phyloP scores from a whole-genome alignment of 2,329 filamentous ascomycete genomes.

The Nigrograna mackinnonii region DNA sequence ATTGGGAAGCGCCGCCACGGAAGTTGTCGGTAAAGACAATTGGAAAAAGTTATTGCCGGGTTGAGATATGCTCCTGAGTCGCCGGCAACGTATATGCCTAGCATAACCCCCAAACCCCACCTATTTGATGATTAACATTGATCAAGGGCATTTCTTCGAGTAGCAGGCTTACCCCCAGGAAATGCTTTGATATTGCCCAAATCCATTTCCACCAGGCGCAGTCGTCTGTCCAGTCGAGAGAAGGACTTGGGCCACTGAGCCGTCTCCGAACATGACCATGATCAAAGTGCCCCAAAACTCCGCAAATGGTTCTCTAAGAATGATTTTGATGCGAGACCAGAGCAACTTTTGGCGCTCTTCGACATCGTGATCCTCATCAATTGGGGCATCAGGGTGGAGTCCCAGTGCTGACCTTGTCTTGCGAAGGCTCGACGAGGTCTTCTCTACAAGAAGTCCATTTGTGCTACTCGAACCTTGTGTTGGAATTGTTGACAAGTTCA shows the following conservation, averaged over 20 bases:
- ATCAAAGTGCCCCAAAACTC: conserved; percentile 49
- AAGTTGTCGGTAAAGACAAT: conserved; percentile 69
- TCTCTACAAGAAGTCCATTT: conserved; percentile 12
- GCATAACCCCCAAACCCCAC: conserved; percentile 43
- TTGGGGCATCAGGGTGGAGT: conserved; percentile 44
- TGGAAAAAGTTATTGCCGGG: conserved; percentile 70
- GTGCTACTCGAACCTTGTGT: conserved; percentile 21
- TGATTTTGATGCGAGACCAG: conserved; percentile 42
- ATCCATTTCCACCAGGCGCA: conserved; percentile 47
- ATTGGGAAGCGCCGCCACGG: conserved; percentile 71
- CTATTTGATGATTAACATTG: conserved; percentile 16
- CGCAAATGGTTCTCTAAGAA: conserved; percentile 47
- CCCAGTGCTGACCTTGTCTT: conserved; percentile 32
- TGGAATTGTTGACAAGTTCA: conserved; percentile 5
- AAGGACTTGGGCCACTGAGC: conserved; percentile 47
- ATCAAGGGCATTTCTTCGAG: not conserved
- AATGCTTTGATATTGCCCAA: conserved; percentile 46
- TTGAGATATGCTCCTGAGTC: conserved; percentile 69
- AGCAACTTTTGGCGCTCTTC: conserved; percentile 37
- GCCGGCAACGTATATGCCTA: conserved; percentile 64
- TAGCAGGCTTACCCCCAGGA: conserved; percentile 41
- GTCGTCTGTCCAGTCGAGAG: conserved; percentile 39
- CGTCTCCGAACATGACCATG: conserved; percentile 50
- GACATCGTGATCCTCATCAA: conserved; percentile 45
- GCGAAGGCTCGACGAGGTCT: conserved; percentile 24